These are phyloP conservation scores for Colletotrichum agaves DNA, from an alignment of 2,329 filamentous ascomycete genomes.

Conservation along the genomic window DNA sequence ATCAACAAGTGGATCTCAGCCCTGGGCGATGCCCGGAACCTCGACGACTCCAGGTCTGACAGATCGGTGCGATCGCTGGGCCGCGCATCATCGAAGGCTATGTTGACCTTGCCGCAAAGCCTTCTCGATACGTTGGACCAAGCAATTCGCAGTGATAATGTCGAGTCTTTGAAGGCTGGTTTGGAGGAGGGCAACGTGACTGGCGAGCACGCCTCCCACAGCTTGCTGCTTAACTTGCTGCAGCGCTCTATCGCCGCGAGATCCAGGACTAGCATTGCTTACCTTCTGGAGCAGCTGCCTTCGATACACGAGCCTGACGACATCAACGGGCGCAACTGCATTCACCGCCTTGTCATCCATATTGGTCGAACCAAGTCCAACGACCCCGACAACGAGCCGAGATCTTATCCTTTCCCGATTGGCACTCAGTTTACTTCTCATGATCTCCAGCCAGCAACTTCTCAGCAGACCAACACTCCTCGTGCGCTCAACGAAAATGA, in stretches of 20 bases:
- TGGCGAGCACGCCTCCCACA: constrained; percentile 66
- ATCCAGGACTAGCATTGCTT: constrained; percentile 75
- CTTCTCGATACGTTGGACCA: constrained; percentile 78
- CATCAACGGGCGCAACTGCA: constrained; percentile 92
- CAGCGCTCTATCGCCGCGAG: constrained; percentile 80
- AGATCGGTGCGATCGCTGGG: constrained; percentile 81
- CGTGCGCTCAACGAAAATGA: constrained; percentile 74
- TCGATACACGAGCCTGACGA: constrained; percentile 88
- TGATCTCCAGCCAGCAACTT: constrained; percentile 83
- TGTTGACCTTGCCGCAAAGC: constrained; percentile 75
- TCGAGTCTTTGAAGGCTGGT: constrained; percentile 63
- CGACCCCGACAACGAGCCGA: constrained; percentile 58
- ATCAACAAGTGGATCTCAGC: constrained; percentile 94
- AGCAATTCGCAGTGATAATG: constrained; percentile 76
- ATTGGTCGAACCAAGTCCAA: constrained; percentile 80
- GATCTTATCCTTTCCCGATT: constrained; percentile 60
- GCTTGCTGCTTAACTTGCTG: constrained; percentile 81
- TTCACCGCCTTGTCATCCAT: constrained; percentile 91
- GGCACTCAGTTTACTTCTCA: constrained; percentile 69
- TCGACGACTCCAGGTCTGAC: constrained; percentile 79
- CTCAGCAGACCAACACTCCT: constrained; percentile 68
- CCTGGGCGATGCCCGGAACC: constrained; percentile 79
- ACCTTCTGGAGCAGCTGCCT: constrained; percentile 74
- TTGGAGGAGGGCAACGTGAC: constrained; percentile 67
- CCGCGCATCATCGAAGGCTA: constrained; percentile 78